Conservation (phyloP, 306 rosid genomes). For the Cucurbita ficifolia region DNA sequence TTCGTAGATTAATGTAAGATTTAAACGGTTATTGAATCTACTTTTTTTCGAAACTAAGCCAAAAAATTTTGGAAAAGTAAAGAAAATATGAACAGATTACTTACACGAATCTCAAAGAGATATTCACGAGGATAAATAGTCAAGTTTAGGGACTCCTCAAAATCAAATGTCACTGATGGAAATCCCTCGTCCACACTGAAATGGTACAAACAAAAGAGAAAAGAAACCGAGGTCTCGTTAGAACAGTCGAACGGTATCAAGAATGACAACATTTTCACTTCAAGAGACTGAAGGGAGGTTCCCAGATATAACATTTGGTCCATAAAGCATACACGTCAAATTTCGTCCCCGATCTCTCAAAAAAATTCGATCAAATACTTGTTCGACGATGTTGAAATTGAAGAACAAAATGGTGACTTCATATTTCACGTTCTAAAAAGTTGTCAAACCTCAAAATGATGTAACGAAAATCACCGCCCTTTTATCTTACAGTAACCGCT, state of each 20-base stretch:
- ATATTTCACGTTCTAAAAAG: neutral
- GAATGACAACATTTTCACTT: neutral
- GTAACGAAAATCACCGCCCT: neutral
- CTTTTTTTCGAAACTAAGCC: neutral
- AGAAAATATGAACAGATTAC: slow-evolving; percentile 3
- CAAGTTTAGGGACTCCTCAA: slow-evolving; percentile 38
- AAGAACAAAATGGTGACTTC: neutral
- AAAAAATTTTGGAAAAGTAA: neutral
- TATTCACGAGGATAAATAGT: slow-evolving; percentile 57
- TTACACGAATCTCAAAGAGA: slow-evolving; percentile 34
- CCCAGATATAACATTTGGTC: neutral
- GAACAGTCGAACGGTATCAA: neutral
- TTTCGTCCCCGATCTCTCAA: neutral
- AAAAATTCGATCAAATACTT: neutral
- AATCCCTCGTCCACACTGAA: slow-evolving; percentile 63
- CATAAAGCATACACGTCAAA: neutral
- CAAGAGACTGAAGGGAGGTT: neutral
- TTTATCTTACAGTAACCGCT: no score
- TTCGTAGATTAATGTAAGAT: neutral
- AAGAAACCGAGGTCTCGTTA: neutral
- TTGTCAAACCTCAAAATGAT: neutral
- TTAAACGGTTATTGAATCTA: neutral
- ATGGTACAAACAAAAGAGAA: neutral
- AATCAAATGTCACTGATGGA: slow-evolving; percentile 45
- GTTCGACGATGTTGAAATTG: neutral